A percentile compares a stretch with the other conserved stretches of the same genome.
Evolutionary conservation across 192 early-diverging fungal genomes (phyloP).

Genomic region (Gaertneriomyces sp.): DNA sequence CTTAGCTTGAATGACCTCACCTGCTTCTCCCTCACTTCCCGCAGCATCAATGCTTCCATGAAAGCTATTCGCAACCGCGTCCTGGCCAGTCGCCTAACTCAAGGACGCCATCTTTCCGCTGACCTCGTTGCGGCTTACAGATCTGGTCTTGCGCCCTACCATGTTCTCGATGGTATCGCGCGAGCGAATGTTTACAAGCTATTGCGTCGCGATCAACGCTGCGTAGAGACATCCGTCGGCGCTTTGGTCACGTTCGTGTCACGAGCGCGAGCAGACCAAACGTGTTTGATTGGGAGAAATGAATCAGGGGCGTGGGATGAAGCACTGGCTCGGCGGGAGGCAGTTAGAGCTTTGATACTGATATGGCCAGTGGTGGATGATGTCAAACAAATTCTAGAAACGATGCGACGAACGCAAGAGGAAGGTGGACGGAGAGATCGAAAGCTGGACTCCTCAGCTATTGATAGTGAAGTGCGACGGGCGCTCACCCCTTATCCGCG

Average conservation of each 20-base stretch:
- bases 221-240: conserved; percentile 1
- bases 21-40: neutral
- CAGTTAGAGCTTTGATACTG: neutral
- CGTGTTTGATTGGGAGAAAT: neutral
- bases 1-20: conserved; percentile 1
- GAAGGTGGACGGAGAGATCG: no score
- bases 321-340: neutral
- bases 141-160: neutral
- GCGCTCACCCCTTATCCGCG: no score
- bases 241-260: neutral
- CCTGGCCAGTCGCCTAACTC: neutral
- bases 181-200: neutral
- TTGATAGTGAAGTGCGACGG: no score
- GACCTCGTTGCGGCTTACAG: neutral
- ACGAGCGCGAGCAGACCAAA: neutral
- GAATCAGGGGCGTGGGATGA: neutral
- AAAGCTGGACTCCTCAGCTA: no score
- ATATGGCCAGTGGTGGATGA: conserved; percentile 5
- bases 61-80: neutral
- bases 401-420: no score
- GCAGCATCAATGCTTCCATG: neutral
- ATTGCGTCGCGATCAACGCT: neutral
- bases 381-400: neutral
- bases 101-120: conserved; percentile 3
- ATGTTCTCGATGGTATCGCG: neutral